These are phyloP conservation scores for Kockiozyma suomiensis DNA, from an alignment of 805 yeast species.

Conservation along the genomic window DNA sequence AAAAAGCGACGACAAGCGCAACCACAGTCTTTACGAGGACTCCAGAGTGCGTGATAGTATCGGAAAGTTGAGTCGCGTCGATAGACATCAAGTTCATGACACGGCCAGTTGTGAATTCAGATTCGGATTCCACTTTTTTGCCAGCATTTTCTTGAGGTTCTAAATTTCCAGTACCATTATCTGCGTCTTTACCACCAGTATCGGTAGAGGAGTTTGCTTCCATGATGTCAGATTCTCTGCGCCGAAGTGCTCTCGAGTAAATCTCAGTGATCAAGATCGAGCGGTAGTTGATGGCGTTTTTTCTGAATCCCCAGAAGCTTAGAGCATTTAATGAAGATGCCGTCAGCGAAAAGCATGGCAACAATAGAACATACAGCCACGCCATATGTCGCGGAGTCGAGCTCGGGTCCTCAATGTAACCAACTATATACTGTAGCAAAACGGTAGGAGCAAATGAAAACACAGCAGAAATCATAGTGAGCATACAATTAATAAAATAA, in stretches of 20 bases:
- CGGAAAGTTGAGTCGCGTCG: slow-evolving; percentile 13
- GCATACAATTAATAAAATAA: slow-evolving; percentile 50
- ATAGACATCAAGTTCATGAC: slow-evolving; percentile 67
- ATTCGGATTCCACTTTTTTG: neutral
- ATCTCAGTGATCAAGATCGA: slow-evolving; percentile 87
- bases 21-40: slow-evolving; percentile 45
- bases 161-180: neutral
- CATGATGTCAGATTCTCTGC: slow-evolving; percentile 55
- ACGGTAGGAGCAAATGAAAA: slow-evolving; percentile 70
- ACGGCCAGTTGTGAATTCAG: slow-evolving; percentile 6
- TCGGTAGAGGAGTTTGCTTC: slow-evolving; percentile 57
- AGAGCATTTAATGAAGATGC: slow-evolving; percentile 67
- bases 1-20: slow-evolving; percentile 5
- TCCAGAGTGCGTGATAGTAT: slow-evolving; percentile 6
- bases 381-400: slow-evolving; percentile 52
- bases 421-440: slow-evolving; percentile 72
- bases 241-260: slow-evolving; percentile 86
- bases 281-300: slow-evolving; percentile 86
- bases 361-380: slow-evolving; percentile 85
- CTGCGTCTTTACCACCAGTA: neutral
- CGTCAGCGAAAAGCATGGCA: slow-evolving; percentile 45
- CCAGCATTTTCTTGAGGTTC: neutral
- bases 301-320: slow-evolving; percentile 82
- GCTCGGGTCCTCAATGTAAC: slow-evolving; percentile 74
- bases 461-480: slow-evolving; percentile 72